Base-by-base conservation (phyloP, 495 filamentous ascomycete genomes). In the Friedmanniomyces endolithicus region DNA sequence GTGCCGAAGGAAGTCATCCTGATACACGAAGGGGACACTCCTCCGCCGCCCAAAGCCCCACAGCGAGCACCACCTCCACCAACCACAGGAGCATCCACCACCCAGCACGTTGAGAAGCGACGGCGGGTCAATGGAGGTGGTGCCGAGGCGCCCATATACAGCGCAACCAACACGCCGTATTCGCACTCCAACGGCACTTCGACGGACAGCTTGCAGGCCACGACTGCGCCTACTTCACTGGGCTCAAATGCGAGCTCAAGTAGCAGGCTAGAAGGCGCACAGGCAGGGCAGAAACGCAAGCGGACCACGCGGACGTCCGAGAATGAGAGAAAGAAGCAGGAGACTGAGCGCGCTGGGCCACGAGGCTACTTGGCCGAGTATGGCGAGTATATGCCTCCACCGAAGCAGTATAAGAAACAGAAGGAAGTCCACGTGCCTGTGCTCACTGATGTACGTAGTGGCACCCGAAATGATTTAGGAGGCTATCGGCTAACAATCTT, bases 171-270 rank as follows among this genome's bases (percentile, higher is more conserved):
- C 37, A 62, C 59, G 43, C 59, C 59, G 1, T 57, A 61, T 35
- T 57, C 58, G n/a, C 24, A 50, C 25, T 58, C 54, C 17, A 58
- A 62, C 44, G 59, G 48, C 80, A 86, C 49, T 3, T 62, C 59
- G 11, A 62, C 59, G 1, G 59, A 62, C n/a, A 58, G 55, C 62
- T 39, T 58, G 27, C 49, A 53, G n/a, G 33, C 33, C 19, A 95
- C 90, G 14, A 96, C 90, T 0, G 89, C 92, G 27, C 83, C 89
- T 6, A 95, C 90, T 0, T 95, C 92, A 35, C 71, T 95, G 11
- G 87, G 85, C 22, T 94, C 80, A 63, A 75, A 50, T 75, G 76
- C 33, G 70, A 80, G 75, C 63, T 78, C 73, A 56, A 75, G 76
- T 25, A 47, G 59, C 70, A 17, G 74, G 75, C 43, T 61, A 57